phyloP scores from a whole-genome alignment of 2,329 filamentous ascomycete species.

The Cladosporium cucumerinum region DNA sequence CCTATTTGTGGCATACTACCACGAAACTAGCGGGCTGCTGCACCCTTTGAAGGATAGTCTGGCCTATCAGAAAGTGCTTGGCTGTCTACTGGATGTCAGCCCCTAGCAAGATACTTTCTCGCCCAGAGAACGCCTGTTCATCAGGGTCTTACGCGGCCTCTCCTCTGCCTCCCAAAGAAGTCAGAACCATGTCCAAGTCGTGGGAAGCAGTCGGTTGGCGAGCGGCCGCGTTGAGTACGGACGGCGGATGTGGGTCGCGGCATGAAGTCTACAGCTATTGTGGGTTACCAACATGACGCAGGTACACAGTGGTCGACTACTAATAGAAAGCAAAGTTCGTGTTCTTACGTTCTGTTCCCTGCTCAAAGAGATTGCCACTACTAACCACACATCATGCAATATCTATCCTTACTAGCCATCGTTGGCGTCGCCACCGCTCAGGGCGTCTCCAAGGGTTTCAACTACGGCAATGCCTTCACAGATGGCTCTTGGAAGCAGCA shows the following conservation, averaged over 20 bases:
- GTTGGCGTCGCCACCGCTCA: slow-evolving; percentile 36
- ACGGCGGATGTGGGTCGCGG: neutral
- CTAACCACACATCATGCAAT: slow-evolving; percentile 1
- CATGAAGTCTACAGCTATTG: neutral
- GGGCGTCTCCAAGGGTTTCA: slow-evolving; percentile 60
- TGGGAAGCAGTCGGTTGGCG: neutral
- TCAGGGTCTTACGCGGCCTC: neutral
- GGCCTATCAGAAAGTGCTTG: neutral
- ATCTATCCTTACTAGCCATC: slow-evolving; percentile 27
- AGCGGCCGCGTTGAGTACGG: neutral
- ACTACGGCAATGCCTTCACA: slow-evolving; percentile 64
- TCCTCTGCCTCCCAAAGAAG: neutral
- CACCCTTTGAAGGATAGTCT: neutral
- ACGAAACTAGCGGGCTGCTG: neutral
- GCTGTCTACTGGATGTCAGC: neutral
- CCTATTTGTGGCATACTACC: neutral
- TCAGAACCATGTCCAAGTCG: neutral
- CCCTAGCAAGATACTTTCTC: neutral
- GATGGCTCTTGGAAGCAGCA: slow-evolving; percentile 59
- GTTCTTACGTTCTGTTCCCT: neutral
- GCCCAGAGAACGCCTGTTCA: neutral
- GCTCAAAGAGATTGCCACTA: neutral
- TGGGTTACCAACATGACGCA: slow-evolving; percentile 7
- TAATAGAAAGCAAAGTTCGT: neutral
- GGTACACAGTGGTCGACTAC: neutral